Percentiles rank a stretch among this genome's conserved stretches.
Evolutionary conservation across 2,329 filamentous ascomycete genomes (phyloP).

Genomic region (Epichloe baconii): DNA sequence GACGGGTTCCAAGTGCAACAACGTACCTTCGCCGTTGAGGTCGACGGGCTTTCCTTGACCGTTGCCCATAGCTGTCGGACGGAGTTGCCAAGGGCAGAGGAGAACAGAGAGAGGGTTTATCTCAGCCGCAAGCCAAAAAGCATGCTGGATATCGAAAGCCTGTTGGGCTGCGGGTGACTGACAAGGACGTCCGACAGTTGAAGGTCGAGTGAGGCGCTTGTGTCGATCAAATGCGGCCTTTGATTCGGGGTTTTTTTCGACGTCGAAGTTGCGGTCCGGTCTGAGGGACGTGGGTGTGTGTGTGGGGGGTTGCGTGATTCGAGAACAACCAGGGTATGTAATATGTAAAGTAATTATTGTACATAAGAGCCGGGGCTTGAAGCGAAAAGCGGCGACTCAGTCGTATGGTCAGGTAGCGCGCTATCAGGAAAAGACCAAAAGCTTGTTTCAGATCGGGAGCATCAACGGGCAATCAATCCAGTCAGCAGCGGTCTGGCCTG

Average conservation of each 20-base stretch:
- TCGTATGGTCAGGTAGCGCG: not conserved
- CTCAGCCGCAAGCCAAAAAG: constrained; percentile 10
- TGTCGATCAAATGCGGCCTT: not conserved
- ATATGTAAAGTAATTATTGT: too few relatives aligned
- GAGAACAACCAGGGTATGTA: constrained; percentile 1
- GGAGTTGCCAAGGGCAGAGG: constrained; percentile 13
- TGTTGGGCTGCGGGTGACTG: not conserved
- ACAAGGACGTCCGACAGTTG: not conserved
- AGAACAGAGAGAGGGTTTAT: constrained; percentile 13
- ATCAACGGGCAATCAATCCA: too few relatives aligned
- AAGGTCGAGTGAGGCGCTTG: not conserved
- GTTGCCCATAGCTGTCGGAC: constrained; percentile 72
- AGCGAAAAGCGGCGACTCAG: not conserved
- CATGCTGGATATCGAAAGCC: constrained; percentile 12
- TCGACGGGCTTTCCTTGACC: constrained; percentile 87
- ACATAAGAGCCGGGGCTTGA: not conserved
- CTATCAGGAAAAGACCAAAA: not conserved
- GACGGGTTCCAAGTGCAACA: constrained; percentile 6
- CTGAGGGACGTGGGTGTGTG: not conserved
- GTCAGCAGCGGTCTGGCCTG: too few relatives aligned
- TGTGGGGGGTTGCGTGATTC: not conserved
- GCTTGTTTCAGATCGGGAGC: constrained; percentile 3
- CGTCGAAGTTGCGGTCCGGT: not conserved
- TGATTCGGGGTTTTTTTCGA: not conserved
- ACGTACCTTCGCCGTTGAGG: constrained; percentile 78